These are phyloP conservation scores for Naumovozyma dairenensis DNA, from an alignment of 805 yeast genomes.

Conservation along the genomic window DNA sequence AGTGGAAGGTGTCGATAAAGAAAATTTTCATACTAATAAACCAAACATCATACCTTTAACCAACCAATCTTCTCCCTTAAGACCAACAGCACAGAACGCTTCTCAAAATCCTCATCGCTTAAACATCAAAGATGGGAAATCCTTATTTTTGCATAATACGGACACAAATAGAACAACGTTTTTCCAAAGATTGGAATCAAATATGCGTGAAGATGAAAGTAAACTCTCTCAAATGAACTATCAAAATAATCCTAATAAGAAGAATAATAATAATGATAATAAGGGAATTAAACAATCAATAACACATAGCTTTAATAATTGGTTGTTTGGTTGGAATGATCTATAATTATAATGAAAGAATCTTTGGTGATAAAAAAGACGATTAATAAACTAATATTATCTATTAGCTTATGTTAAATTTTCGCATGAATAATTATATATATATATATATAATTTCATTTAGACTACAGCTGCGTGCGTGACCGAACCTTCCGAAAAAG, in stretches of 20 bases:
- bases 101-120: constrained; percentile 24
- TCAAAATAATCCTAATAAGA: too few species aligned
- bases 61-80: too few species aligned
- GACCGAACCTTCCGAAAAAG: too few species aligned
- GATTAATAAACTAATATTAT: neutral
- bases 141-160: constrained; percentile 29
- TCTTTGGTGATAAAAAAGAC: neutral
- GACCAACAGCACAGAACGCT: too few species aligned
- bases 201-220: constrained; percentile 24
- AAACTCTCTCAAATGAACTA: too few species aligned
- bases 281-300: constrained; percentile 12
- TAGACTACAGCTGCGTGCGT: too few species aligned
- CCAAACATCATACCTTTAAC: too few species aligned
- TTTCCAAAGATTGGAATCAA: constrained; percentile 21
- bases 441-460: neutral
- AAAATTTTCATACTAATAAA: too few species aligned
- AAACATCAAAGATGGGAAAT: constrained; percentile 35
- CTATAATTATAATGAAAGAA: constrained; percentile 20
- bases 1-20: too few species aligned
- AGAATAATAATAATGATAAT: constrained; percentile 11
- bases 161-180: constrained; percentile 17
- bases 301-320: constrained; percentile 32
- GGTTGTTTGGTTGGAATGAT: constrained; percentile 50
- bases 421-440: too few species aligned
- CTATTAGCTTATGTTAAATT: neutral